A percentile compares a stretch with the other conserved stretches of the same genome.
phyloP scores from a whole-genome alignment of 768 basidiomycete genomes.

The Cystobasidium tubakii region DNA sequence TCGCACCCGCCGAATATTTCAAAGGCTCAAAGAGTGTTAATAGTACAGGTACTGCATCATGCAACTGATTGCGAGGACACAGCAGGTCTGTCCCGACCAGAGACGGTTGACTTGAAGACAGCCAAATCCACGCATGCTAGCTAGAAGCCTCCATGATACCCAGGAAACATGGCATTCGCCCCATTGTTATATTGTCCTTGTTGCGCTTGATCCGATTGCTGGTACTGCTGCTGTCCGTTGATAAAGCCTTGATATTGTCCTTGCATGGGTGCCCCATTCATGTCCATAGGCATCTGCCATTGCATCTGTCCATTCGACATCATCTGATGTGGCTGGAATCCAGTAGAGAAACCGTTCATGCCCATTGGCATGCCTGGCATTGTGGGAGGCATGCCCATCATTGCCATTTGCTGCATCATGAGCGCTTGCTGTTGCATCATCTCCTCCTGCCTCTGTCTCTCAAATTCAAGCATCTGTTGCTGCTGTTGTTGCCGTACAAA shows the following conservation, averaged over 20 bases:
- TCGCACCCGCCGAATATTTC: too few species aligned
- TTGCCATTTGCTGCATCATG: constrained; percentile 14
- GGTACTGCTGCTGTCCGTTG: constrained; percentile 9
- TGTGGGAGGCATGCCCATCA: constrained; percentile 1
- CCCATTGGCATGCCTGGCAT: background rate
- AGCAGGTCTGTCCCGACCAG: too few species aligned
- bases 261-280: constrained; percentile 5
- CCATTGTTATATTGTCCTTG: background rate
- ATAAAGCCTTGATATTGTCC: background rate
- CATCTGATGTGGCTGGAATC: background rate
- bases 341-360: background rate
- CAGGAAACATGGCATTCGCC: background rate
- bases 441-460: constrained; percentile 4
- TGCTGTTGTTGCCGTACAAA: constrained; percentile 3
- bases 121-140: background rate
- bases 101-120: too few species aligned
- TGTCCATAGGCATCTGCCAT: background rate
- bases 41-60: too few species aligned
- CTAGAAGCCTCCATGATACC: background rate
- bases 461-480: background rate
- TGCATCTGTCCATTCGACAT: background rate
- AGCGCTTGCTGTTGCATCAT: constrained; percentile 11
- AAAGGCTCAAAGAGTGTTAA: too few species aligned
- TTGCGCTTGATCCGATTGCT: background rate
- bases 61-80: too few species aligned